phyloP scores from a whole-genome alignment of 768 basidiomycete genomes.

The Goffeauzyma gilvescens region DNA sequence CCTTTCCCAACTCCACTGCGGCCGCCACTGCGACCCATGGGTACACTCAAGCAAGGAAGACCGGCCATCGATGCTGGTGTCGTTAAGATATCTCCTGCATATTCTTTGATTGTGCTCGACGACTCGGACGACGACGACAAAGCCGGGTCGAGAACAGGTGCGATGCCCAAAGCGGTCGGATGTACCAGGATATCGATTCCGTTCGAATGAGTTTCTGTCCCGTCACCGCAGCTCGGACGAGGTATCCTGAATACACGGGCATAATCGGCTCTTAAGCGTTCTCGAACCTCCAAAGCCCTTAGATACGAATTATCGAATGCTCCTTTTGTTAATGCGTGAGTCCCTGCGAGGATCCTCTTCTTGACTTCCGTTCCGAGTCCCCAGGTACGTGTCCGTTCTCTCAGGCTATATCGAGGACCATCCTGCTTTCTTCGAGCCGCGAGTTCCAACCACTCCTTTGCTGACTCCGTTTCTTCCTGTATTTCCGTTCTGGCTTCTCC shows the following conservation, averaged over 20 bases:
- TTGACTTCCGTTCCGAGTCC: slow-evolving; percentile 72
- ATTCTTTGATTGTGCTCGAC: slow-evolving; percentile 39
- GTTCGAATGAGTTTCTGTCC: background rate
- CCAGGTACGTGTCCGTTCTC: slow-evolving; percentile 35
- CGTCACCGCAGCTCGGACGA: slow-evolving; percentile 35
- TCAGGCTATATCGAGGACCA: too few species aligned
- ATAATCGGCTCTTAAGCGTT: slow-evolving; percentile 54
- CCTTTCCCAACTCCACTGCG: too few species aligned
- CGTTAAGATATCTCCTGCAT: slow-evolving; percentile 79
- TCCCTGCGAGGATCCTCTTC: slow-evolving; percentile 70
- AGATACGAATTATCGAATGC: slow-evolving; percentile 97
- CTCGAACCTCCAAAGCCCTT: slow-evolving; percentile 68
- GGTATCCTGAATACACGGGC: slow-evolving; percentile 45
- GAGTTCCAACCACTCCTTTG: slow-evolving; percentile 24
- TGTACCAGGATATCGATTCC: slow-evolving; percentile 67
- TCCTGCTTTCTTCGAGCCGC: too few species aligned
- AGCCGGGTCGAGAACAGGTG: slow-evolving; percentile 41
- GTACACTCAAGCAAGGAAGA: slow-evolving; percentile 61
- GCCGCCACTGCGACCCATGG: too few species aligned
- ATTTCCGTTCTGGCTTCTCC: slow-evolving; percentile 37
- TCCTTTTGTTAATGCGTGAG: slow-evolving; percentile 75
- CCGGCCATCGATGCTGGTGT: slow-evolving; percentile 84
- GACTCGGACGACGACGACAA: slow-evolving; percentile 2
- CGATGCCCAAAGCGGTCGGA: slow-evolving; percentile 69
- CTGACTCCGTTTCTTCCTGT: slow-evolving; percentile 45